These are phyloP conservation scores for Metschnikowia amazonensis DNA, from an alignment of 805 yeast species.

Conservation along the genomic window DNA sequence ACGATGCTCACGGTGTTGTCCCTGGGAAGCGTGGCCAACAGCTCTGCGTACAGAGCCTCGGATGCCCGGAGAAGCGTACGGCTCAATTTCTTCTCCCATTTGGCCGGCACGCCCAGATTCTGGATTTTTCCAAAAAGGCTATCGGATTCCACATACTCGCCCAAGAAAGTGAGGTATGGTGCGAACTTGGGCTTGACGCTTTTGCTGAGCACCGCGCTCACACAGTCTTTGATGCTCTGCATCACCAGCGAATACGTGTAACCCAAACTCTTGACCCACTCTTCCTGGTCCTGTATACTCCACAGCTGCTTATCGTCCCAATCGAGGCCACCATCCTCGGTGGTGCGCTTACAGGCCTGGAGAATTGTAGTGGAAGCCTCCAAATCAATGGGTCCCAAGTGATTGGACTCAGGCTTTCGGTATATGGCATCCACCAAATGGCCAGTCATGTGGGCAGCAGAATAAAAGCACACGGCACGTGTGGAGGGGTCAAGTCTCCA, in stretches of 20 bases:
- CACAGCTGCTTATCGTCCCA: slow-evolving; percentile 33
- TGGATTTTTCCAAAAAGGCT: slow-evolving; percentile 35
- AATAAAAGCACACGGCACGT: slow-evolving; percentile 45
- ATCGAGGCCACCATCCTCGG: slow-evolving; percentile 30
- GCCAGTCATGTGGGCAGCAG: slow-evolving; percentile 42
- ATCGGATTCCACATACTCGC: slow-evolving; percentile 48
- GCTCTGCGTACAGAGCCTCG: slow-evolving; percentile 37
- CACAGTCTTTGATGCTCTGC: slow-evolving; percentile 39
- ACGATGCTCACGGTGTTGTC: slow-evolving; percentile 48
- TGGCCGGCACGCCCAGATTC: slow-evolving; percentile 36
- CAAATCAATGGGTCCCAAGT: slow-evolving; percentile 31
- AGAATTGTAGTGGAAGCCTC: slow-evolving; percentile 25
- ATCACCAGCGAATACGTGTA: slow-evolving; percentile 46
- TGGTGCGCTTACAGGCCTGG: slow-evolving; percentile 25
- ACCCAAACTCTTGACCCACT: slow-evolving; percentile 47
- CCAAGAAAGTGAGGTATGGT: slow-evolving; percentile 47
- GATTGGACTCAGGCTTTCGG: slow-evolving; percentile 15
- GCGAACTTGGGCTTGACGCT: slow-evolving; percentile 55
- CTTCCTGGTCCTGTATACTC: slow-evolving; percentile 44
- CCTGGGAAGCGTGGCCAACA: slow-evolving; percentile 52
- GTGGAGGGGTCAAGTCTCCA: slow-evolving; percentile 60
- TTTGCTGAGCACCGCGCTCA: slow-evolving; percentile 40
- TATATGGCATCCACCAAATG: slow-evolving; percentile 27
- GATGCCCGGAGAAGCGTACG: slow-evolving; percentile 34
- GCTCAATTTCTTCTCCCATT: slow-evolving; percentile 43